Evolutionary conservation across 225 moss, liverwort and hornwort species (phyloP).

Genomic region (Ulota crispa): DNA sequence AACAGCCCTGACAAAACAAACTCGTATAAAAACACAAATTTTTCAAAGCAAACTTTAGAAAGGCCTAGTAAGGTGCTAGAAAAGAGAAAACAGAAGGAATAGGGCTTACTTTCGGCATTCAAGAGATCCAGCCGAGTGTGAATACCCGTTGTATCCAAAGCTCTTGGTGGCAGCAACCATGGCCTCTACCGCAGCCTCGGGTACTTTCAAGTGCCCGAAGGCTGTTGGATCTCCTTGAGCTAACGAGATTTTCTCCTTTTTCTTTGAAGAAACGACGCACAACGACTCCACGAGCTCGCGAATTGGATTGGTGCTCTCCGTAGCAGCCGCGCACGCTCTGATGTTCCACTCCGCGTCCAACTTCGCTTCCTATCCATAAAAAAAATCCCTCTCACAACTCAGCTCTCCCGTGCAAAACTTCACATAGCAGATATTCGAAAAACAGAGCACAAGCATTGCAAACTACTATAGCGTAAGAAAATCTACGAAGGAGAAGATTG

Average conservation of each 20-base stretch:
- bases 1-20: conserved; percentile 52
- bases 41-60: no score
- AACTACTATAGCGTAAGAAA: background rate
- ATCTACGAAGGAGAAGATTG: background rate
- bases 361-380: conserved; percentile 32
- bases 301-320: conserved; percentile 67
- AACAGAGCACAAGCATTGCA: background rate
- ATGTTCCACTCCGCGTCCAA: conserved; percentile 73
- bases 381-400: background rate
- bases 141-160: conserved; percentile 67
- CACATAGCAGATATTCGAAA: background rate
- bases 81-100: background rate
- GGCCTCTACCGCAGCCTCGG: conserved; percentile 64
- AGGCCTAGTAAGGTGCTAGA: no score
- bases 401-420: background rate
- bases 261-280: conserved; percentile 36
- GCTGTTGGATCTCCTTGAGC: conserved; percentile 84
- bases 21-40: background rate
- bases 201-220: conserved; percentile 84
- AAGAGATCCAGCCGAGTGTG: conserved; percentile 67
- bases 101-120: conserved; percentile 66
- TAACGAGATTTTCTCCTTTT: conserved; percentile 71
- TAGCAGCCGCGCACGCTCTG: conserved; percentile 53
- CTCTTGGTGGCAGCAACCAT: conserved; percentile 65
- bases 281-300: conserved; percentile 64